phyloP scores from a whole-genome alignment of 495 filamentous ascomycete genomes.

The Thermochaetoides thermophila region DNA sequence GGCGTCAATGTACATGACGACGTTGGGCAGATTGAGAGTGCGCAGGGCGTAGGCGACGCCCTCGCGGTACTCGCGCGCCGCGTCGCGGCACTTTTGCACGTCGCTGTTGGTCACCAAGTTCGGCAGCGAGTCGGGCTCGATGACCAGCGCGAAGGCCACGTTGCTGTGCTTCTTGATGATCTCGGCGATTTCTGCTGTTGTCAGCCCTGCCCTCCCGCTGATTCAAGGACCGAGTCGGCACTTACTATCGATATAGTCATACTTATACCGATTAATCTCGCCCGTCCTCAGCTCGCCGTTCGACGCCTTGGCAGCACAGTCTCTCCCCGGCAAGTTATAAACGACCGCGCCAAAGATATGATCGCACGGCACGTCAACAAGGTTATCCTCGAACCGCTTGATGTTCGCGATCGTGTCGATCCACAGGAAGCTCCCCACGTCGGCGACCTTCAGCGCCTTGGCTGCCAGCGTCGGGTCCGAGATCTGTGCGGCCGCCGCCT shows the following conservation, averaged over 20 bases:
- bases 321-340: conserved; percentile 65
- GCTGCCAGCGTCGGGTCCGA: conserved; percentile 22
- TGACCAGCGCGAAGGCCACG: conserved; percentile 38
- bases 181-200: conserved; percentile 30
- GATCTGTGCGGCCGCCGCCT: conserved; percentile 30
- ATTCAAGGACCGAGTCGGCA: conserved; percentile 6
- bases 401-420: conserved; percentile 49
- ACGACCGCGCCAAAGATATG: conserved; percentile 52
- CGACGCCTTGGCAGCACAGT: conserved; percentile 62
- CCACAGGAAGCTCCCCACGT: conserved; percentile 58
- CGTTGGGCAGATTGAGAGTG: conserved; percentile 59
- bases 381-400: conserved; percentile 38
- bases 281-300: conserved; percentile 60
- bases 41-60: conserved; percentile 59
- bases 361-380: conserved; percentile 39
- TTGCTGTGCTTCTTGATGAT: conserved; percentile 40
- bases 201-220: background rate
- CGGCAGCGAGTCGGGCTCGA: conserved; percentile 66
- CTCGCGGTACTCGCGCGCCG: conserved; percentile 48
- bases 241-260: conserved; percentile 51
- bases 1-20: conserved; percentile 72
- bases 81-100: conserved; percentile 46
- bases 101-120: conserved; percentile 67
- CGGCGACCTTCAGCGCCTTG: conserved; percentile 38
- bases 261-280: conserved; percentile 50